phyloP scores from a whole-genome alignment of 1,139 yeast genomes.

The Geotrichum siamense region DNA sequence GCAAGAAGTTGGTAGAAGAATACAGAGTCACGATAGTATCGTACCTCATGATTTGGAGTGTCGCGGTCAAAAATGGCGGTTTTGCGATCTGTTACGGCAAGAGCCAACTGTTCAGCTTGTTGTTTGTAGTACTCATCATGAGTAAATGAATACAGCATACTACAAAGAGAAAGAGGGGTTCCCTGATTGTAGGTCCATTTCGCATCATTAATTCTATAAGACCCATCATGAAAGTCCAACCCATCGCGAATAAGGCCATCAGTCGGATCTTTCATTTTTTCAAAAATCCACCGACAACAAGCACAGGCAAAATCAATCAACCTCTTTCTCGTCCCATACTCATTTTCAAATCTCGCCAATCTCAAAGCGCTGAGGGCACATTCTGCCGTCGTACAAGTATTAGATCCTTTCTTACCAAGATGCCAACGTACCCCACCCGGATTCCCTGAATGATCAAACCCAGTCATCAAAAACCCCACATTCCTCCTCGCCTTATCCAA shows the following conservation, averaged over 20 bases:
- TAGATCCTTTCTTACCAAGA: conserved; percentile 49
- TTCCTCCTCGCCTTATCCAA: conserved; percentile 54
- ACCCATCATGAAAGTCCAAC: conserved; percentile 37
- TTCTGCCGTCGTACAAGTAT: conserved; percentile 65
- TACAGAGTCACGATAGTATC: conserved; percentile 61
- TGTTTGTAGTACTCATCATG: conserved; percentile 48
- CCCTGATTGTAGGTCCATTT: conserved; percentile 73
- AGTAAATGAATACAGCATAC: conserved; percentile 48
- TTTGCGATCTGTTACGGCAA: conserved; percentile 51
- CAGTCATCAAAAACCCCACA: conserved; percentile 58
- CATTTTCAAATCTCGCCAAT: conserved; percentile 47
- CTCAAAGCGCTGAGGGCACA: conserved; percentile 62
- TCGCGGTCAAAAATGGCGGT: conserved; percentile 60
- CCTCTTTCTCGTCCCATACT: conserved; percentile 37
- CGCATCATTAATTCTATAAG: conserved; percentile 40
- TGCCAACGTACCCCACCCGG: conserved; percentile 67
- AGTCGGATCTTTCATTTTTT: conserved; percentile 45
- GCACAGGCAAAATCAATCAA: conserved; percentile 49
- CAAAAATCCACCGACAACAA: conserved; percentile 50
- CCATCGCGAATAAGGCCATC: conserved; percentile 62
- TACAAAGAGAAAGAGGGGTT: conserved; percentile 51
- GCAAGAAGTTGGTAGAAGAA: conserved; percentile 58
- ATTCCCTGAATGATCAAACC: conserved; percentile 41
- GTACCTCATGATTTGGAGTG: conserved; percentile 43
- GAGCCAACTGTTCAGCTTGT: conserved; percentile 53